phyloP scores from a whole-genome alignment of 768 basidiomycete species.

The Amanita muscaria region DNA sequence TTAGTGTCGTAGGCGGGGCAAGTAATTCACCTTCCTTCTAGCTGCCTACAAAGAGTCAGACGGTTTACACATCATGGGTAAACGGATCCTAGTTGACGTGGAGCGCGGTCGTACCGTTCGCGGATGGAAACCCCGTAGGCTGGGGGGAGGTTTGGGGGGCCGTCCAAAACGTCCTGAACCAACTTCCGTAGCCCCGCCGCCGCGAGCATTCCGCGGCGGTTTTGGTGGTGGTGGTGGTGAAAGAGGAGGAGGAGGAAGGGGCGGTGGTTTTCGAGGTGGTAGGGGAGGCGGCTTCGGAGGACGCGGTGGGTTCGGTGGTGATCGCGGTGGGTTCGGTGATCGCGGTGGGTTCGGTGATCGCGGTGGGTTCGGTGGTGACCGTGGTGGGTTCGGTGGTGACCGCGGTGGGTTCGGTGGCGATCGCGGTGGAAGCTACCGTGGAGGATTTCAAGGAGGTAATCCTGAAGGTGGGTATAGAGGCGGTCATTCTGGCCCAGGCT shows the following conservation, averaged over 20 bases:
- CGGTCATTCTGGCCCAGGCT: constrained; percentile 28
- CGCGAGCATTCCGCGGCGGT: constrained; percentile 39
- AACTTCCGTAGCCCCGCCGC: constrained; percentile 23
- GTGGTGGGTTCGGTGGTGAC: constrained; percentile 25
- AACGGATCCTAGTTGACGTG: constrained; percentile 94
- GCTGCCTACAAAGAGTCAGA: constrained; percentile 99
- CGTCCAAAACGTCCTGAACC: constrained; percentile 69
- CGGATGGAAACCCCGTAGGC: constrained; percentile 94
- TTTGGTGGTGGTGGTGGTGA: constrained; percentile 36
- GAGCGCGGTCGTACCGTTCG: constrained; percentile 96
- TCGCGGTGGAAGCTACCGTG: constrained; percentile 28
- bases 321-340: constrained; percentile 27
- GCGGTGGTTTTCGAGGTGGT: constrained; percentile 30
- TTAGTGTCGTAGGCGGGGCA: constrained; percentile 11
- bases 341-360: too few relatives aligned
- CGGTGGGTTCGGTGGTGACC: constrained; percentile 30
- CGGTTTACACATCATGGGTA: constrained; percentile 91
- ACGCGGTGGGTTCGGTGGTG: constrained; percentile 20
- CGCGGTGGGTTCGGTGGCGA: constrained; percentile 19
- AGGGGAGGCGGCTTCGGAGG: constrained; percentile 25
- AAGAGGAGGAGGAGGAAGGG: too few relatives aligned
- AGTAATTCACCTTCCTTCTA: constrained; percentile 21
- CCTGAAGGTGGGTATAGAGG: constrained; percentile 26
- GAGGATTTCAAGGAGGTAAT: constrained; percentile 14
- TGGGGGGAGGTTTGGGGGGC: constrained; percentile 99